Percentiles rank a stretch among this genome's conserved stretches.
Conservation (phyloP, 1,284 basidiomycete species). For the Fistulinella cinereoalba region DNA sequence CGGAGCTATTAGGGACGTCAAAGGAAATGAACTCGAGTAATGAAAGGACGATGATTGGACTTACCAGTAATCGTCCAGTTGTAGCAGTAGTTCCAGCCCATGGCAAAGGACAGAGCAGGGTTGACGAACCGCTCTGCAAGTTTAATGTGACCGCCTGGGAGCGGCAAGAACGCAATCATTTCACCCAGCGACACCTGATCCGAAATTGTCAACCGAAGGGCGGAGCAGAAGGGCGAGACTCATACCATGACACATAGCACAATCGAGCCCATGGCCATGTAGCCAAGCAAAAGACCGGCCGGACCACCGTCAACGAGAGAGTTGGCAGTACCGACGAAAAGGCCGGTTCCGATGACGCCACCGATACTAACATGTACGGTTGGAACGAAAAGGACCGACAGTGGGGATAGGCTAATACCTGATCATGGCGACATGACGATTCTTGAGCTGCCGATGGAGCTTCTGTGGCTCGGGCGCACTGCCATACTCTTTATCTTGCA, state of each 20-base stretch:
- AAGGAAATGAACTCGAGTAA: neutral
- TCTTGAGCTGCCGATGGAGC: conserved; percentile 60
- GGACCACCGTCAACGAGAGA: conserved; percentile 58
- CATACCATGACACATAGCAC: conserved; percentile 59
- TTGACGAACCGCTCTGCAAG: conserved; percentile 71
- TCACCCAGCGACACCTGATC: conserved; percentile 39
- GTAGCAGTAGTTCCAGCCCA: conserved; percentile 74
- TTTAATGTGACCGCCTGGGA: conserved; percentile 61
- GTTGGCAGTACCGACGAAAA: conserved; percentile 64
- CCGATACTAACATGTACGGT: conserved; percentile 44
- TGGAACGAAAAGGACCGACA: neutral
- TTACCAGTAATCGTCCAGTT: conserved; percentile 57
- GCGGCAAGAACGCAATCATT: conserved; percentile 44
- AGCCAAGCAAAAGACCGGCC: conserved; percentile 64
- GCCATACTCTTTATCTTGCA: conserved; percentile 22
- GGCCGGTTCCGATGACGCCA: conserved; percentile 75
- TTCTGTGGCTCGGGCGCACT: conserved; percentile 10
- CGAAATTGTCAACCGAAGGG: neutral
- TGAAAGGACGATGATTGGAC: neutral
- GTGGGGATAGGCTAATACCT: conserved; percentile 37
- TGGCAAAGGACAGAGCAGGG: conserved; percentile 64
- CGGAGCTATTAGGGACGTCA: conserved; percentile 23
- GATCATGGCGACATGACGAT: conserved; percentile 69
- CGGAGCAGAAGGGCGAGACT: neutral
- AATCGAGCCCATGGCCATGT: conserved; percentile 57